Percentiles rank a stretch among this genome's conserved stretches.
phyloP scores from a whole-genome alignment of 139 green algal species.

The Diplosphaera chodatii region DNA sequence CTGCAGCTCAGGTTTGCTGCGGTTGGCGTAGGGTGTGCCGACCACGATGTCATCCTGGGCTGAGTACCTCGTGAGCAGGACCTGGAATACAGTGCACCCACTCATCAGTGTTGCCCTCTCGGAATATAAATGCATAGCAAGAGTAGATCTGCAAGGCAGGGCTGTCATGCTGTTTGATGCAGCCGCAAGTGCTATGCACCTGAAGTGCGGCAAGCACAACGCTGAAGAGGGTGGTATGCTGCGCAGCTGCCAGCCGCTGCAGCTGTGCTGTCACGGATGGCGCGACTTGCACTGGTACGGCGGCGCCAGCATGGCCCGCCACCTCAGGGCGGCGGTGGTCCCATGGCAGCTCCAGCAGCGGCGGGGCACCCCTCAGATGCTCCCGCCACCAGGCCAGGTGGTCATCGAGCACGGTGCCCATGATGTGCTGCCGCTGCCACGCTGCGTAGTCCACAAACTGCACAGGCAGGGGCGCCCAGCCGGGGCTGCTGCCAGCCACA shows the following conservation, averaged over 20 bases:
- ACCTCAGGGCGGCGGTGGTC: not conserved
- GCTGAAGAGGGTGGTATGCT: slow-evolving; percentile 1
- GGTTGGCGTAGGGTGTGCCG: slow-evolving; percentile 1
- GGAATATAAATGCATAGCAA: no score
- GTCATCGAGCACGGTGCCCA: not conserved
- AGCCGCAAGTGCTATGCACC: no score
- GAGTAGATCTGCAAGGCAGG: no score
- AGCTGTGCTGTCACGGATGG: not conserved
- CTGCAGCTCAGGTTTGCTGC: not conserved
- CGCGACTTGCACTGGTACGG: not conserved
- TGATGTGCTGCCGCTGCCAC: slow-evolving; percentile 1
- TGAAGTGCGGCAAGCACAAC: not conserved
- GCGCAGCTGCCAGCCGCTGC: not conserved
- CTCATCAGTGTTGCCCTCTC: no score
- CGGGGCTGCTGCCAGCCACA: not conserved
- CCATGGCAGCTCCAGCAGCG: not conserved
- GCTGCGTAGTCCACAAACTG: slow-evolving; percentile 2
- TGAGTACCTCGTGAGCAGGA: not conserved
- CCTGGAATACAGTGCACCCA: no score
- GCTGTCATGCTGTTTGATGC: no score
- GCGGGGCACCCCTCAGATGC: not conserved
- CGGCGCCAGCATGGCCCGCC: not conserved
- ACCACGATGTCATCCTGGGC: not conserved
- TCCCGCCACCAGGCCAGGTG: not conserved
- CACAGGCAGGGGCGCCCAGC: not conserved